A percentile compares a stretch with the other conserved stretches of the same genome.
Evolutionary conservation across 805 yeast genomes (phyloP).

Genomic region (Metschnikowia drakensbergensis): DNA sequence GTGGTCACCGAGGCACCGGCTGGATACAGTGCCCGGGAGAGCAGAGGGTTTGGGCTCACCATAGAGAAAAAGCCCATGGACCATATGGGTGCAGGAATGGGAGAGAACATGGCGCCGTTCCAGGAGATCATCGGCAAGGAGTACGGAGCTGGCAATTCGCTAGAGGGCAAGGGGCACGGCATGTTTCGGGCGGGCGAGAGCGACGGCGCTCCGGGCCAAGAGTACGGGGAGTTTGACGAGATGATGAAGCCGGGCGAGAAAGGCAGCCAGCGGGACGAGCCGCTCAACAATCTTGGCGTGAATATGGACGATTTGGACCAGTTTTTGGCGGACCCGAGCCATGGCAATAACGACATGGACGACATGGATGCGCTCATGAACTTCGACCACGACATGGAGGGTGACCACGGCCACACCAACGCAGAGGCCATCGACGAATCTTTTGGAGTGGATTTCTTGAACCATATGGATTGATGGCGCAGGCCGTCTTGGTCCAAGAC

Average conservation of each 20-base stretch:
- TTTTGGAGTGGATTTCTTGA: constrained; percentile 34
- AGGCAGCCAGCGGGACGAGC: not conserved
- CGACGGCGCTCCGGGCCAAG: not conserved
- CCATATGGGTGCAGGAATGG: not conserved
- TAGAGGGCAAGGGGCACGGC: not conserved
- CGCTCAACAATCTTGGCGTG: constrained; percentile 8
- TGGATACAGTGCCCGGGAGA: constrained; percentile 32
- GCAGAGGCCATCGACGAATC: constrained; percentile 25
- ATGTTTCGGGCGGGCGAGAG: not conserved
- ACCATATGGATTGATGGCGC: constrained; percentile 24
- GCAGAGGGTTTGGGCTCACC: not conserved
- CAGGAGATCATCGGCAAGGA: not conserved
- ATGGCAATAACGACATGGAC: constrained; percentile 13
- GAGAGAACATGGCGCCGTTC: not conserved
- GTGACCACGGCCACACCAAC: constrained; percentile 4
- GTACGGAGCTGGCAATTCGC: not conserved
- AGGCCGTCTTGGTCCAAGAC: too few species aligned
- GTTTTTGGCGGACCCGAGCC: constrained; percentile 16
- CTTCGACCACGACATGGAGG: constrained; percentile 13
- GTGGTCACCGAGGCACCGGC: constrained; percentile 34
- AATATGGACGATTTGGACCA: constrained; percentile 19
- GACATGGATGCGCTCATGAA: constrained; percentile 21
- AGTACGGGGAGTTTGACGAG: constrained; percentile 7
- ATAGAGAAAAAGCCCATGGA: not conserved
- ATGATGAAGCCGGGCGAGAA: constrained; percentile 1